Percentiles rank a stretch among this genome's conserved stretches.
Evolutionary conservation across 208 protist species (phyloP).

Genomic region (Acanthamoeba healyi): DNA sequence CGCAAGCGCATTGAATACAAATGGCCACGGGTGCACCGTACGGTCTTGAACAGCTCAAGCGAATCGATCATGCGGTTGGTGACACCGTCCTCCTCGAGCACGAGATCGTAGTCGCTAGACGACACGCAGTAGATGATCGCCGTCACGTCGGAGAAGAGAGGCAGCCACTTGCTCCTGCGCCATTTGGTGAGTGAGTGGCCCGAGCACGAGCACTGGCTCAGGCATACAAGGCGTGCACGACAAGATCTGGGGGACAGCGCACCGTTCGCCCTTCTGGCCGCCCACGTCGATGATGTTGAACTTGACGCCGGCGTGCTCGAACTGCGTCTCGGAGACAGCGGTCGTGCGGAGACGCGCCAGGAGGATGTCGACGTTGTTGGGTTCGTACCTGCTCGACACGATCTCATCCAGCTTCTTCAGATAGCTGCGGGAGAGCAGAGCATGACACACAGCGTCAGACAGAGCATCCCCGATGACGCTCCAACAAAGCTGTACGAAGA

Average conservation of each 20-base stretch:
- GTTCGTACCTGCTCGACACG: slow-evolving; percentile 84
- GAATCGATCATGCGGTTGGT: slow-evolving; percentile 90
- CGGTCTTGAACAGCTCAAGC: slow-evolving; percentile 85
- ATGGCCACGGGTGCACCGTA: not conserved
- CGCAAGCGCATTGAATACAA: not conserved
- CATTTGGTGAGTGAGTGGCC: too few relatives aligned
- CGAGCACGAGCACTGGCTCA: not conserved
- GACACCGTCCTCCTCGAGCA: slow-evolving; percentile 90
- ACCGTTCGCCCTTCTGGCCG: slow-evolving; percentile 90
- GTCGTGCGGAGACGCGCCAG: slow-evolving; percentile 89
- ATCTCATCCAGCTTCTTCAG: slow-evolving; percentile 88
- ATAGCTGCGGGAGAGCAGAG: slow-evolving; percentile 88
- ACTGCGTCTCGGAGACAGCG: slow-evolving; percentile 89
- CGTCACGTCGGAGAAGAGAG: slow-evolving; percentile 92
- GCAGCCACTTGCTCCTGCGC: slow-evolving; percentile 92
- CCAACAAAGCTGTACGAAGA: too few relatives aligned
- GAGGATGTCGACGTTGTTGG: slow-evolving; percentile 91
- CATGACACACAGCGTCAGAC: too few relatives aligned
- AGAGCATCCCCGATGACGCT: too few relatives aligned
- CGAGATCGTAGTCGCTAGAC: slow-evolving; percentile 89
- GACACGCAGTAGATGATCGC: slow-evolving; percentile 90
- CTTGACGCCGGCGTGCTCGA: slow-evolving; percentile 84
- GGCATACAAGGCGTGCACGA: not conserved
- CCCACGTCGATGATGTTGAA: slow-evolving; percentile 93
- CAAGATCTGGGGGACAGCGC: not conserved